These are phyloP conservation scores for Aspergillus sclerotiicarbonarius DNA, from an alignment of 495 filamentous ascomycete genomes.

Conservation along the genomic window DNA sequence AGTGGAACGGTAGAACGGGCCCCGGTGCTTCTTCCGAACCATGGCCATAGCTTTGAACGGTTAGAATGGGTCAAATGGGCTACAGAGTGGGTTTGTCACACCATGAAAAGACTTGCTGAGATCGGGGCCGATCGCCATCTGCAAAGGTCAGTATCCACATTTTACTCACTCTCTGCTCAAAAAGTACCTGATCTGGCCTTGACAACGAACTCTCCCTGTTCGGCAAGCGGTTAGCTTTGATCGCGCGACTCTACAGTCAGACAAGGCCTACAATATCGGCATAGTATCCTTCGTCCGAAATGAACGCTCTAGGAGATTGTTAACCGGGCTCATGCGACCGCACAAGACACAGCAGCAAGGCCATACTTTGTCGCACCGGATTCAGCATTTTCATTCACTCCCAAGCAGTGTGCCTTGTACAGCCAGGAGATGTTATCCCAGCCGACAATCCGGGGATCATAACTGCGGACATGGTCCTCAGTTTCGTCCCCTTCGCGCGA, in stretches of 20 bases:
- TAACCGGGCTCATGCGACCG: not conserved
- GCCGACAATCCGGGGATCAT: constrained; percentile 22
- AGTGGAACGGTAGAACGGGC: constrained; percentile 24
- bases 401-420: constrained; percentile 22
- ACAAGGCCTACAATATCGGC: constrained; percentile 16
- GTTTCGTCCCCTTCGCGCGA: constrained; percentile 6
- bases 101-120: constrained; percentile 17
- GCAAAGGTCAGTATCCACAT: constrained; percentile 6
- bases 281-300: constrained; percentile 24
- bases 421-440: constrained; percentile 19
- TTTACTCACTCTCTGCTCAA: not conserved
- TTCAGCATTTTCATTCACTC: constrained; percentile 2
- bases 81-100: not conserved
- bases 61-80: not conserved
- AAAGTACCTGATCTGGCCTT: constrained; percentile 13
- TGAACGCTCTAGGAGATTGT: constrained; percentile 14
- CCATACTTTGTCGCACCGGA: constrained; percentile 14
- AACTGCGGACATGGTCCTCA: constrained; percentile 20
- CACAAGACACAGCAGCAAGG: not conserved
- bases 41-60: constrained; percentile 16
- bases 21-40: constrained; percentile 20
- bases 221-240: constrained; percentile 7
- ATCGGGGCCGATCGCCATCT: constrained; percentile 3
- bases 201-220: constrained; percentile 19
- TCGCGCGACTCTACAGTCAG: too few relatives aligned